Evolutionary conservation across 208 protist species (phyloP), one percentile per base, ranked within the genome.

Genomic region (Trichomonas vaginalis): DNA sequence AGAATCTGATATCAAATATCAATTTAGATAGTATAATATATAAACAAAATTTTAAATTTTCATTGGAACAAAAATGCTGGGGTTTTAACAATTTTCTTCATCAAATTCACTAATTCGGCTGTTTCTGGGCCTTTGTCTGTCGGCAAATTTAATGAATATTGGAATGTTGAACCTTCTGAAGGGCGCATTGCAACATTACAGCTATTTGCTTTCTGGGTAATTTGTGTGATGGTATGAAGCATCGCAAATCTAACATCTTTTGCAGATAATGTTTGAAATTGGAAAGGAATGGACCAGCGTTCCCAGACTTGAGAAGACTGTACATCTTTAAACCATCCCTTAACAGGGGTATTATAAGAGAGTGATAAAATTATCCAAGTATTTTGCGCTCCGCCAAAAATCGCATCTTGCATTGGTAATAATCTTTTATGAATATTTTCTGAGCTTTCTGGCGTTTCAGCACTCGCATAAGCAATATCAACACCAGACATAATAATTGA

Each of bases 111-210:
- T 9, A 92, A 42, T 32, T 92, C 86, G 14, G 86, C 27, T 51
- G 86, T 51, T 35, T 92, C 86, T n/a, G 45, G 46, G 15, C 45
- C 86, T 92, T 92, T 92, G 39, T 92, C 86, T 51, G 86, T 92
- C 8, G 86, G 86, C 17, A 92, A 51, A 51, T 40, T 92, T 3
- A 92, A 27, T 10, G 86, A 48, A 39, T 48, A 92, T 51, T 92
- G 42, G 37, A 92, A 92, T 39, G 86, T 42, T 92, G 86, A 48
- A 4, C 35, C 86, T n/a, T 32, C 45, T 35, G 86, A 21, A 27
- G 86, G 86, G 17, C 17, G 48, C 17, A 35, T 48, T 14, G 86
- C 40, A 39, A 92, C 35, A n/a, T 92, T 45, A 39, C 86, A 48
- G 42, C 14, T 45, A 15, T 51, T 92, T 1, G 86, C 86, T 39